Percentiles rank a stretch among this genome's conserved stretches.
These are phyloP conservation scores for Trichosporon sp. DNA, from an alignment of 1,284 basidiomycete species.

Conservation along the genomic window DNA sequence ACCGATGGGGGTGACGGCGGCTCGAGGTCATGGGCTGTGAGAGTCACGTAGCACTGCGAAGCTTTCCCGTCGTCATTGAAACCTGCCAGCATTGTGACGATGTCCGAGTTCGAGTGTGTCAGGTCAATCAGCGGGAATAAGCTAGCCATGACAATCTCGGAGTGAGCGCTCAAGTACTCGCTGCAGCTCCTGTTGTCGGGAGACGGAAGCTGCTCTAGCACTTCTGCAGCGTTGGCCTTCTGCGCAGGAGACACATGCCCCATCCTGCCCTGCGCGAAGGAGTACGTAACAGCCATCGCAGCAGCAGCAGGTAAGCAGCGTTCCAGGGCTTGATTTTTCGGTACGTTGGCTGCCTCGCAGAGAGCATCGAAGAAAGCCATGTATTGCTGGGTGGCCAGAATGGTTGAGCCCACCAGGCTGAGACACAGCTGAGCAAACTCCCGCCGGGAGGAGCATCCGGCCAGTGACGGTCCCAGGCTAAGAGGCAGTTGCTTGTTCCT, in stretches of 20 bases:
- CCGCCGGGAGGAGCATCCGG: slow-evolving; percentile 34
- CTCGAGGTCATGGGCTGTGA: slow-evolving; percentile 10
- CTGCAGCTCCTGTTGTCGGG: neutral
- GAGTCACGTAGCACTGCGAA: slow-evolving; percentile 4
- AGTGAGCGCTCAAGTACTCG: neutral
- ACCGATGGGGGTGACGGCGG: neutral
- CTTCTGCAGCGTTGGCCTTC: neutral
- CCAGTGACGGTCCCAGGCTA: slow-evolving; percentile 62
- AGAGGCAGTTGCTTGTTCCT: slow-evolving; percentile 56
- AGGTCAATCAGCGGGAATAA: slow-evolving; percentile 26
- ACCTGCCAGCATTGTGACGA: neutral
- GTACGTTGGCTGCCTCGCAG: slow-evolving; percentile 28
- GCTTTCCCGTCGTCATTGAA: neutral
- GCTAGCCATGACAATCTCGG: slow-evolving; percentile 16
- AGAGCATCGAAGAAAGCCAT: slow-evolving; percentile 23
- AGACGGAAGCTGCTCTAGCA: neutral
- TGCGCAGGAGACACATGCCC: neutral
- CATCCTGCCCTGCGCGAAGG: neutral
- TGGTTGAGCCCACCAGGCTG: slow-evolving; percentile 19
- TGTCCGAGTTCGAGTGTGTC: neutral
- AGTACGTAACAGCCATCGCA: slow-evolving; percentile 21
- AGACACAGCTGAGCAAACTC: slow-evolving; percentile 29
- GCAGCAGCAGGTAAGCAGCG: slow-evolving; percentile 26
- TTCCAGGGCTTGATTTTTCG: slow-evolving; percentile 9
- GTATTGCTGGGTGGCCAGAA: slow-evolving; percentile 13